Conservation (phyloP, 805 yeast genomes). For the Kazachstania viticola region DNA sequence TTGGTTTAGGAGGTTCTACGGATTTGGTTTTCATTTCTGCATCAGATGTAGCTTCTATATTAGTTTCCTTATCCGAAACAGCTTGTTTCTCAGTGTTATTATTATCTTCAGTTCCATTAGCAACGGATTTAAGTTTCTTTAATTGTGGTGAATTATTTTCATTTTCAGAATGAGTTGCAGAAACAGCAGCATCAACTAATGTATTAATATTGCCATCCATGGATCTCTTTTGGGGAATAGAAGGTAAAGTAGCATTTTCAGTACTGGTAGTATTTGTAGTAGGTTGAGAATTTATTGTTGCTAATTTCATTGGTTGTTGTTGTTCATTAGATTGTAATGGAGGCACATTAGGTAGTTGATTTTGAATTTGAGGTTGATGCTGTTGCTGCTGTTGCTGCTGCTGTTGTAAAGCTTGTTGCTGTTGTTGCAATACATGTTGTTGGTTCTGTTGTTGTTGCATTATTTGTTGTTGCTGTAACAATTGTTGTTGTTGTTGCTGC, state of each 20-base stretch:
- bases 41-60: constrained; percentile 1
- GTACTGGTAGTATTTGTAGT: not conserved
- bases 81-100: too few relatives aligned
- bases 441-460: constrained; percentile 26
- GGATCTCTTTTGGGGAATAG: constrained; percentile 20
- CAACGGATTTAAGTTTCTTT: constrained; percentile 8
- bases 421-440: constrained; percentile 10
- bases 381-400: constrained; percentile 4
- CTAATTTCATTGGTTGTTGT: not conserved
- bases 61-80: too few relatives aligned
- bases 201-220: constrained; percentile 22
- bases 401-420: constrained; percentile 2
- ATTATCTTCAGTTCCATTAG: not conserved
- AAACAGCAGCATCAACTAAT: constrained; percentile 20
- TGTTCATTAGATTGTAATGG: not conserved
- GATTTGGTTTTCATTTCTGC: too few relatives aligned
- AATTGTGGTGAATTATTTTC: constrained; percentile 6
- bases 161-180: constrained; percentile 1
- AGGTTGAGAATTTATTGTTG: not conserved
- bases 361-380: constrained; percentile 1
- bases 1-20: not conserved
- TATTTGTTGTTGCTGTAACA: constrained; percentile 18
- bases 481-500: constrained; percentile 9
- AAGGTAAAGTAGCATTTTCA: constrained; percentile 2
- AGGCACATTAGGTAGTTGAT: constrained; percentile 1